Percentiles rank a stretch among this genome's conserved stretches.
phyloP scores from a whole-genome alignment of 768 basidiomycete species.

The Zangia roseola region DNA sequence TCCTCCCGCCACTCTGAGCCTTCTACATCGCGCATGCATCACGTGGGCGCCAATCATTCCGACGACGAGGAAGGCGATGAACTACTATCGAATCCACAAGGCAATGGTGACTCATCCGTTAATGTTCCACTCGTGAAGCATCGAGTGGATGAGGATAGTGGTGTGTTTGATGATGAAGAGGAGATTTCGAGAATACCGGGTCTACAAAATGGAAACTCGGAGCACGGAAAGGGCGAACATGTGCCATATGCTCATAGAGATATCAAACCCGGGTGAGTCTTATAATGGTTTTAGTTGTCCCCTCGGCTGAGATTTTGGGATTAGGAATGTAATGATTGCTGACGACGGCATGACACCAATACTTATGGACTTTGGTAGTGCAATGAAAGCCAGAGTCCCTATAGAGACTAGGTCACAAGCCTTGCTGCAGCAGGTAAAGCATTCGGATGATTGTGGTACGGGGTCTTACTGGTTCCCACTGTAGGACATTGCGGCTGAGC shows the following conservation, averaged over 20 bases:
- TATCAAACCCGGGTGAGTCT: slow-evolving; percentile 87
- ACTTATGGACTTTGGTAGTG: slow-evolving; percentile 98
- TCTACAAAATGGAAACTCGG: slow-evolving; percentile 36
- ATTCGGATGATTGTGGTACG: neutral
- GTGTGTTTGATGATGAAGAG: slow-evolving; percentile 79
- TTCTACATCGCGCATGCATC: slow-evolving; percentile 24
- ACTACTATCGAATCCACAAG: slow-evolving; percentile 73
- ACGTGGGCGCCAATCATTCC: slow-evolving; percentile 32
- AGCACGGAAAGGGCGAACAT: slow-evolving; percentile 46
- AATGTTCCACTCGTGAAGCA: slow-evolving; percentile 62
- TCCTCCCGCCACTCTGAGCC: slow-evolving; percentile 11
- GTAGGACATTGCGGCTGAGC: slow-evolving; percentile 93
- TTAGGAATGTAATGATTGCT: slow-evolving; percentile 93
- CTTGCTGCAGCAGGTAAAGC: slow-evolving; percentile 77
- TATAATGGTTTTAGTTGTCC: neutral
- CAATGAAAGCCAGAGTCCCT: slow-evolving; percentile 78
- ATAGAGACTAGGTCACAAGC: slow-evolving; percentile 86
- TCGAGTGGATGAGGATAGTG: slow-evolving; percentile 50
- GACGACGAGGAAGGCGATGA: slow-evolving; percentile 65
- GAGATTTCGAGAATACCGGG: slow-evolving; percentile 50
- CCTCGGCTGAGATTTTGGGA: slow-evolving; percentile 1
- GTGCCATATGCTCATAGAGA: slow-evolving; percentile 96
- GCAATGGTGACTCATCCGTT: slow-evolving; percentile 47
- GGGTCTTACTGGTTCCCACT: slow-evolving; percentile 1
- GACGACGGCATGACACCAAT: slow-evolving; percentile 85